Percentiles rank a stretch among this genome's conserved stretches.
Conservation (phyloP, 2,329 filamentous ascomycete genomes). For the Colletotrichum cordylinicola region DNA sequence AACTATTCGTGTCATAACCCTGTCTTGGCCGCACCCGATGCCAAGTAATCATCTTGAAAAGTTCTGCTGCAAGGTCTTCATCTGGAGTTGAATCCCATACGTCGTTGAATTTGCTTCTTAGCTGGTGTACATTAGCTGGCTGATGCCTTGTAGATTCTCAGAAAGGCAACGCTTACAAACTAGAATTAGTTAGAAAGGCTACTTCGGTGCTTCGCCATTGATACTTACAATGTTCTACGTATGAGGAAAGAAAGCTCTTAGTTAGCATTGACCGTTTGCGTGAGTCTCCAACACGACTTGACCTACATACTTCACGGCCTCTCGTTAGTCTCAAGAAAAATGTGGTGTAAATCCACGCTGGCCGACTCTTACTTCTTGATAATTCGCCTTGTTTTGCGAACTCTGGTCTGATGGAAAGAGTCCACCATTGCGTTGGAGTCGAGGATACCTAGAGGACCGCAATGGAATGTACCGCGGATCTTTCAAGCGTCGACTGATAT, state of each 20-base stretch:
- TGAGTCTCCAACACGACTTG: background rate
- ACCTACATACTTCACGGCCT: background rate
- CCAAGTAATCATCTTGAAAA: background rate
- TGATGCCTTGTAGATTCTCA: background rate
- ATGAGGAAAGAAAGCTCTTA: background rate
- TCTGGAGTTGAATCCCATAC: background rate
- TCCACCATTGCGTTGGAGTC: background rate
- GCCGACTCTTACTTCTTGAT: background rate
- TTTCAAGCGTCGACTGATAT: background rate
- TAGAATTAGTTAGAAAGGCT: background rate
- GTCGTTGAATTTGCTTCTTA: background rate
- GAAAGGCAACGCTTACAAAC: background rate
- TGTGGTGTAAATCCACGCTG: background rate
- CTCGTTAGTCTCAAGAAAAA: background rate
- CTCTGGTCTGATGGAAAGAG: background rate
- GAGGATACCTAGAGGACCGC: background rate
- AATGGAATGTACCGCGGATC: background rate
- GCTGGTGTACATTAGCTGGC: background rate
- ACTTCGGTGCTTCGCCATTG: background rate
- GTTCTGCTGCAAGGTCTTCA: background rate
- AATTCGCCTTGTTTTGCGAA: background rate
- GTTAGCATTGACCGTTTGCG: background rate
- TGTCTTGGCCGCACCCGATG: background rate
- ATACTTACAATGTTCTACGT: background rate
- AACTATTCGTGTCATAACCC: background rate